Base-by-base conservation (phyloP, 1,139 yeast species). In the Yamadazyma atmosphaerica region DNA sequence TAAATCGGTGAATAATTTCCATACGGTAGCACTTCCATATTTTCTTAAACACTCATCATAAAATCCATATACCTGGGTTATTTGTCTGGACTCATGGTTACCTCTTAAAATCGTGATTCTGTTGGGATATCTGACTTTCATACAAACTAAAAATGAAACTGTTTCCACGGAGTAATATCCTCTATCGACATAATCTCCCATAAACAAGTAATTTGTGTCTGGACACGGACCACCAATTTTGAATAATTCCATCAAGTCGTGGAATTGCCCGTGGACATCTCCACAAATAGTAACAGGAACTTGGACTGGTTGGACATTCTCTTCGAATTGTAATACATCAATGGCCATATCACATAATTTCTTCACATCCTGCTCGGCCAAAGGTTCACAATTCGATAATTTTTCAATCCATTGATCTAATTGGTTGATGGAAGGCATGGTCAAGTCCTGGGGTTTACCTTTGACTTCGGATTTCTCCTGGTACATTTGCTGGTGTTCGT, bases 251-350 rank as follows among this genome's bases (percentile, higher is more conserved):
- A 92, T 71, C 45, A 92, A 71, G 62, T 92, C 98, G 58, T 92
- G 98, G 60, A 92, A 92, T 63, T 92, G 98, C 6, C 98, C 98
- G 63, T 92, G 98, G 49, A 92, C 95, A 64, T 92, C 98, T 49
- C 98, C 98, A 71, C 98, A 92, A 11, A 92, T 97, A 1, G 97
- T 89, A 33, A 87, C 77, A 3, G 98, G 98, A 1, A 96, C 94
- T 51, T 84, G 87, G 31, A 92, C 96, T 5, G 90, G 89, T 58
- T 90, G 96, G 35, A 92, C 96, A 60, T 94, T 92, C 47, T 90
- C 86, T 67, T 94, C 98, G 50, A 79, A 82, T 58, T 89, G 90
- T 50, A 92, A 72, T 31, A 92, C 83, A 48, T 92, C 98, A 53
- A 88, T 86, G n/a, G 96, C 96, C 76, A 86, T 84, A 42, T 79